Percentiles rank a stretch among this genome's conserved stretches.
These are phyloP conservation scores for Solioccasus polychromus DNA, from an alignment of 768 basidiomycete species.

Conservation along the genomic window DNA sequence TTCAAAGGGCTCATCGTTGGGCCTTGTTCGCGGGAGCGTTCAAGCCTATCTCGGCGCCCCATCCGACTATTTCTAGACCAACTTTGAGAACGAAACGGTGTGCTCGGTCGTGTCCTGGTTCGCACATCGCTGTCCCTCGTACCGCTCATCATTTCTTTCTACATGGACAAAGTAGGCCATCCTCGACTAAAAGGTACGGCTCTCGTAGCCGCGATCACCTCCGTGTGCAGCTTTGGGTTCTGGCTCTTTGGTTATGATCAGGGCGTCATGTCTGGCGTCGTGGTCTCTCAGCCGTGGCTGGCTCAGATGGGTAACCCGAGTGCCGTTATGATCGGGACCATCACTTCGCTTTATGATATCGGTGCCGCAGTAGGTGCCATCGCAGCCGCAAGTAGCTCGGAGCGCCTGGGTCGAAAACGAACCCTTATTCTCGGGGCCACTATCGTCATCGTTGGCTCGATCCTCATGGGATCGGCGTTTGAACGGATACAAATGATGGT, in stretches of 20 bases:
- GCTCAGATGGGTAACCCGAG: constrained; percentile 14
- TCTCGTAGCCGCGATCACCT: constrained; percentile 14
- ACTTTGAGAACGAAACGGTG: background rate
- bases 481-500: constrained; percentile 16
- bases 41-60: background rate
- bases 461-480: constrained; percentile 12
- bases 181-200: constrained; percentile 5
- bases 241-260: constrained; percentile 18
- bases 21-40: background rate
- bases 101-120: background rate
- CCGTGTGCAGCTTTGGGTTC: constrained; percentile 14
- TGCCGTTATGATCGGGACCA: constrained; percentile 15
- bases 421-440: constrained; percentile 10
- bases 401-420: constrained; percentile 10
- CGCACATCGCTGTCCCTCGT: no score
- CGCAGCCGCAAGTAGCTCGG: constrained; percentile 11
- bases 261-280: constrained; percentile 16
- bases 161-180: constrained; percentile 14
- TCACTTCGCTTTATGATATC: constrained; percentile 17
- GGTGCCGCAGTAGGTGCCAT: constrained; percentile 13
- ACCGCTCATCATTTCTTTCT: no score
- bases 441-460: constrained; percentile 9
- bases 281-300: constrained; percentile 13
- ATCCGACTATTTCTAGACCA: background rate
- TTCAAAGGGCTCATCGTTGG: background rate